A percentile compares a stretch with the other conserved stretches of the same genome.
These are phyloP conservation scores for Clavulina sp. DNA, from an alignment of 768 basidiomycete genomes.

Conservation along the genomic window DNA sequence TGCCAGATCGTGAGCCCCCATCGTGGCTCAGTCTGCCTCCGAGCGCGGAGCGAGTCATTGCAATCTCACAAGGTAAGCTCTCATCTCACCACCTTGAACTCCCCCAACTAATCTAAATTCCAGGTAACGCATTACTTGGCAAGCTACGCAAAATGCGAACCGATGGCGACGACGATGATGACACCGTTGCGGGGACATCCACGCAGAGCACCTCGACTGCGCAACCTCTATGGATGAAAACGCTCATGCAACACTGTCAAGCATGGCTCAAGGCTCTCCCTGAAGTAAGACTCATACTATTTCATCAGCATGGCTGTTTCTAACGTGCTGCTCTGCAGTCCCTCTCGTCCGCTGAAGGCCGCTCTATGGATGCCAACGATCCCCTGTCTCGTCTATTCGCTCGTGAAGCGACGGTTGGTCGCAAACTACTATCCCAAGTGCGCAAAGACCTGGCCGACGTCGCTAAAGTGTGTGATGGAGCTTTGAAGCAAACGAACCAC, in stretches of 20 bases:
- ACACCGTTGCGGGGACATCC: constrained; percentile 30
- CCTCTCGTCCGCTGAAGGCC: constrained; percentile 46
- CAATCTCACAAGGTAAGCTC: constrained; percentile 61
- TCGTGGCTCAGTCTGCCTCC: constrained; percentile 89
- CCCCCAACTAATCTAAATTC: neutral
- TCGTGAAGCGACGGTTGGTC: constrained; percentile 70
- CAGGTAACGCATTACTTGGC: constrained; percentile 64
- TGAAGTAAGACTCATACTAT: constrained; percentile 29
- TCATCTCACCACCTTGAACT: neutral
- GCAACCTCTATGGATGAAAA: constrained; percentile 92
- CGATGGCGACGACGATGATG: constrained; percentile 72
- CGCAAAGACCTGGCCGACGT: constrained; percentile 68
- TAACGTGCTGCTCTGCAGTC: no score
- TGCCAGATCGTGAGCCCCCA: constrained; percentile 88
- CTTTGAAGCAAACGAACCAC: constrained; percentile 90
- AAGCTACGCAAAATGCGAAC: constrained; percentile 90
- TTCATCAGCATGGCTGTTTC: no score
- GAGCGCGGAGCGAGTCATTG: constrained; percentile 83
- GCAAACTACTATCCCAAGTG: constrained; percentile 60
- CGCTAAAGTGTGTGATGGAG: constrained; percentile 68
- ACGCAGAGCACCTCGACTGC: constrained; percentile 39
- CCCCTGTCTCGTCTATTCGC: constrained; percentile 80
- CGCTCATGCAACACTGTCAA: constrained; percentile 58
- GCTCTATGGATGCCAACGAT: constrained; percentile 53
- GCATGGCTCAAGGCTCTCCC: constrained; percentile 74